Conservation (phyloP, 495 filamentous ascomycete species). For the Aspergillus baeticus region DNA sequence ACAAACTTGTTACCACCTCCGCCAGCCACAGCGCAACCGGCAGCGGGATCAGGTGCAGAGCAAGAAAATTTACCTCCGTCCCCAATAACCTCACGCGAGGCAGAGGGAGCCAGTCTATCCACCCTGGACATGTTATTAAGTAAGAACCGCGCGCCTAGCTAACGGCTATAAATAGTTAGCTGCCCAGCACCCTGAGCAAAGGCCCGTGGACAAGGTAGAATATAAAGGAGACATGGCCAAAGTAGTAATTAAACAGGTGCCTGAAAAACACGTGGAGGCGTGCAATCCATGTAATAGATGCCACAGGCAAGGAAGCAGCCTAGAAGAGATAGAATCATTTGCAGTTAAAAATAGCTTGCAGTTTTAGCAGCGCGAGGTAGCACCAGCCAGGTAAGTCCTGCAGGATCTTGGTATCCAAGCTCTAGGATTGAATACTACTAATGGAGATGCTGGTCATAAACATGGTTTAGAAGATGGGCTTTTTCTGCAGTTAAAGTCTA, state of each 20-base stretch:
- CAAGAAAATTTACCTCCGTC: conserved; percentile 51
- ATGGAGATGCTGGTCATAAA: conserved; percentile 37
- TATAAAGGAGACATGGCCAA: conserved; percentile 51
- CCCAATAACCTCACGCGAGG: conserved; percentile 51
- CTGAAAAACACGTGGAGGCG: conserved; percentile 36
- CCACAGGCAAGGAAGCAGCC: conserved; percentile 39
- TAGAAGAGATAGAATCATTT: conserved; percentile 32
- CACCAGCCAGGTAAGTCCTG: conserved; percentile 24
- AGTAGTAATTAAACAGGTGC: conserved; percentile 45
- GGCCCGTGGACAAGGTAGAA: conserved; percentile 59
- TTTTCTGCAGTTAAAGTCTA: conserved; percentile 37
- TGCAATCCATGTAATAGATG: conserved; percentile 26
- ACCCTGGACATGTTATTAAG: conserved; percentile 33
- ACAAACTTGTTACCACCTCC: no score
- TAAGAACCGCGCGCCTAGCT: conserved; percentile 39
- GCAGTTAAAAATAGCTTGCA: conserved; percentile 28
- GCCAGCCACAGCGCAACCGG: no score
- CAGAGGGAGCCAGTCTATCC: conserved; percentile 47
- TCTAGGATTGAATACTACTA: conserved; percentile 21
- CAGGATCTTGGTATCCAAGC: conserved; percentile 14
- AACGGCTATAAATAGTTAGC: conserved; percentile 50
- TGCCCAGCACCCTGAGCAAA: conserved; percentile 38
- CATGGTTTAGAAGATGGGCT: conserved; percentile 42
- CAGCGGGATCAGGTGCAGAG: conserved; percentile 32
- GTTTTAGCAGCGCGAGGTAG: conserved; percentile 25